These are phyloP conservation scores for Gypsophila paniculata DNA, from an alignment of 179 eudicot genomes.

Conservation along the genomic window DNA sequence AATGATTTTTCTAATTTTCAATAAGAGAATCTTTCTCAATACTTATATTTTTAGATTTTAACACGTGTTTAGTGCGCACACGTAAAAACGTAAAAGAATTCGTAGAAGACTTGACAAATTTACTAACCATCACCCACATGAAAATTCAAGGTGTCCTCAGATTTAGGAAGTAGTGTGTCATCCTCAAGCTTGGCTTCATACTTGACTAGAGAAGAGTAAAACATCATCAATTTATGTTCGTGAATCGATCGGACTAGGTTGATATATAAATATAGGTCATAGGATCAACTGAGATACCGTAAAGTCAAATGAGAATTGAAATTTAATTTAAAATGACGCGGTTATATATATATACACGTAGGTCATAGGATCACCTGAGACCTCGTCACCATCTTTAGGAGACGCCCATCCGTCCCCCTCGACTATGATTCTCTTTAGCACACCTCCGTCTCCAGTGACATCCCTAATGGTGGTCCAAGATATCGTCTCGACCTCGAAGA, in stretches of 20 bases:
- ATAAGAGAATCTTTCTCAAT: too few relatives aligned
- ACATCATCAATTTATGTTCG: background rate
- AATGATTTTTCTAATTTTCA: too few relatives aligned
- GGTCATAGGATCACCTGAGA: slow-evolving; percentile 32
- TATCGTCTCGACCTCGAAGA: slow-evolving; percentile 42
- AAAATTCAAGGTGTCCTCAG: slow-evolving; percentile 27
- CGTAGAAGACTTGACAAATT: background rate
- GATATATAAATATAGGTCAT: too few relatives aligned
- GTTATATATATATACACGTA: background rate
- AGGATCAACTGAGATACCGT: background rate
- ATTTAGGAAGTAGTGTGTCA: slow-evolving; percentile 29
- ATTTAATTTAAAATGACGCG: too few relatives aligned
- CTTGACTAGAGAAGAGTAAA: slow-evolving; percentile 28
- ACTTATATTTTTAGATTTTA: too few relatives aligned
- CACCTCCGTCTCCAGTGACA: slow-evolving; percentile 47
- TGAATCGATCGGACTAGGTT: background rate
- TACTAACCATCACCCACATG: slow-evolving; percentile 37
- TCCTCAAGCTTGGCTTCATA: slow-evolving; percentile 36
- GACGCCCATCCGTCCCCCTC: slow-evolving; percentile 58
- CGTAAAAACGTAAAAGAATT: background rate
- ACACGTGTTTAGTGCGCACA: too few relatives aligned
- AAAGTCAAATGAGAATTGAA: background rate
- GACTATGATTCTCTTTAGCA: slow-evolving; percentile 39
- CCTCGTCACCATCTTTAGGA: slow-evolving; percentile 50
- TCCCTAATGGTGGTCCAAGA: slow-evolving; percentile 46